A percentile compares a stretch with the other conserved stretches of the same genome.
Evolutionary conservation across 2,329 filamentous ascomycete genomes (phyloP).

Genomic region (Stagonosporopsis vannaccii): DNA sequence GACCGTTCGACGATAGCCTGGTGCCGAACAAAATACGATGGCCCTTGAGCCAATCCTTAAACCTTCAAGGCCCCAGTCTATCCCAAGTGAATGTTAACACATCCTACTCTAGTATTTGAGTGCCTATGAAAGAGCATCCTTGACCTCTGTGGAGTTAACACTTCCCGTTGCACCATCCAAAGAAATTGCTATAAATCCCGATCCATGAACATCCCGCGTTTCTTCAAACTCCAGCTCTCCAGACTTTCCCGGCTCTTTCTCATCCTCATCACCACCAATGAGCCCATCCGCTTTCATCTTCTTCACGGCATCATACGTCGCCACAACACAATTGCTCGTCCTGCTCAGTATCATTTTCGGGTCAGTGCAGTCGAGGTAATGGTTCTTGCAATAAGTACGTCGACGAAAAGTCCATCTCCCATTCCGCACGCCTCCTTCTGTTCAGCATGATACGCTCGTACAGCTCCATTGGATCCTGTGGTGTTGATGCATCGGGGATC

Average conservation of each 20-base stretch:
- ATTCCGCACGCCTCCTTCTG: slow-evolving; percentile 14
- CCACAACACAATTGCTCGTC: slow-evolving; percentile 28
- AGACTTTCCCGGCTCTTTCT: neutral
- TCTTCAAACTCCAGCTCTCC: neutral
- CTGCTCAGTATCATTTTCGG: slow-evolving; percentile 22
- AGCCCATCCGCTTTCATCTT: slow-evolving; percentile 25
- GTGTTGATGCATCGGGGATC: slow-evolving; percentile 2
- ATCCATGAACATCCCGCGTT: too few relatives aligned
- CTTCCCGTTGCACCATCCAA: neutral
- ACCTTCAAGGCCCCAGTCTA: too few relatives aligned
- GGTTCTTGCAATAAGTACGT: slow-evolving; percentile 27
- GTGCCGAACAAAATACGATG: slow-evolving; percentile 6
- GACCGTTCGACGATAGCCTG: slow-evolving; percentile 1
- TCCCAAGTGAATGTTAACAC: neutral
- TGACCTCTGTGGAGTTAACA: neutral
- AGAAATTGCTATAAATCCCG: neutral
- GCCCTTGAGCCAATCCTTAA: slow-evolving; percentile 9
- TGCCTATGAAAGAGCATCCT: neutral
- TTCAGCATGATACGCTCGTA: slow-evolving; percentile 22
- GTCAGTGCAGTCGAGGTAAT: slow-evolving; percentile 17
- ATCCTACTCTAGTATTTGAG: neutral
- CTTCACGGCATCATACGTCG: slow-evolving; percentile 25
- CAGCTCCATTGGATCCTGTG: slow-evolving; percentile 15
- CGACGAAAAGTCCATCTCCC: slow-evolving; percentile 27
- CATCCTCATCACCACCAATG: slow-evolving; percentile 11